Evolutionary conservation across 2,329 filamentous ascomycete species (phyloP).

Genomic region (Pseudogymnoascus sp.): DNA sequence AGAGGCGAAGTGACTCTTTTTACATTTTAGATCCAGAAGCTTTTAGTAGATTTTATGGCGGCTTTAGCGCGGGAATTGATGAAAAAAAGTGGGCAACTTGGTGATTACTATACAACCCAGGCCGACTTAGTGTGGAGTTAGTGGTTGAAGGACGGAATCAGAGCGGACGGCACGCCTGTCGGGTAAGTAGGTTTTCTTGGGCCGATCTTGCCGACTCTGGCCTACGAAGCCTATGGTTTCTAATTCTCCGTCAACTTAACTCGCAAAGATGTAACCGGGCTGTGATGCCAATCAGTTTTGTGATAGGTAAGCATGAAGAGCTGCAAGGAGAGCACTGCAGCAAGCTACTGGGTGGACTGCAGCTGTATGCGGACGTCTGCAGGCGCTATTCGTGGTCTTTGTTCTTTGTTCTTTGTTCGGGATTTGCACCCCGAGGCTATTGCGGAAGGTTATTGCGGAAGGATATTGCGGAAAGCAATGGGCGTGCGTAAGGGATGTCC

Average conservation of each 20-base stretch:
- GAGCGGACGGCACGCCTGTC: background rate
- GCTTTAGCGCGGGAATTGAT: background rate
- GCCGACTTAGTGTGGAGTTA: background rate
- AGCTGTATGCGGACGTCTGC: background rate
- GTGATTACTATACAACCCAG: background rate
- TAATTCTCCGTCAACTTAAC: background rate
- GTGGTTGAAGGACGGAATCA: background rate
- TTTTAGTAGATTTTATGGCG: background rate
- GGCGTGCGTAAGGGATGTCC: background rate
- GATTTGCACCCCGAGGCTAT: background rate
- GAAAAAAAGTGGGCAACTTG: background rate
- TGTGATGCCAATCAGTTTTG: background rate
- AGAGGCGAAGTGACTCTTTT: background rate
- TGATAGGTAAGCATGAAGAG: background rate
- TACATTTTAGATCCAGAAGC: slow-evolving; percentile 4
- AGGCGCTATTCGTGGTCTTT: background rate
- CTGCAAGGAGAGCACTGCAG: background rate
- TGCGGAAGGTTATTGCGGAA: background rate
- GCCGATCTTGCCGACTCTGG: background rate
- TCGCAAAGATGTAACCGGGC: background rate
- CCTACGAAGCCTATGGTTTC: background rate
- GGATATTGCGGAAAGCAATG: background rate
- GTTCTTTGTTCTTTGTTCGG: background rate
- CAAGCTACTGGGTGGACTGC: background rate
- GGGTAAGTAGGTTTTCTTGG: background rate